Base-by-base conservation (phyloP, 306 rosid genomes). In the Rosa persica region DNA sequence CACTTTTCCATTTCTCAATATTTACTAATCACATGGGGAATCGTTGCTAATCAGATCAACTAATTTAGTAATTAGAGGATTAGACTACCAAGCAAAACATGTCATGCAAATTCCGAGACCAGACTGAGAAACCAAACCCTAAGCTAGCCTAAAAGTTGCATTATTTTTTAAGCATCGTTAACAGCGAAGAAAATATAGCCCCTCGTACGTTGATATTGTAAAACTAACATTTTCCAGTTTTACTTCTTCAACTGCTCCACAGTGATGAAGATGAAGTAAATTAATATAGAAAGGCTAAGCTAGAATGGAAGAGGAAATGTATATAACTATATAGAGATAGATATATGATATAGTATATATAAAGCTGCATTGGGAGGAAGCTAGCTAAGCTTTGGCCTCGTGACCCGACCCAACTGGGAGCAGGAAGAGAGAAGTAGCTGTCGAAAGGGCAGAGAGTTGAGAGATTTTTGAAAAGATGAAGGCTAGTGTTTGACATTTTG, bases 401-500 rank as follows among this genome's bases (percentile, higher is more conserved):
- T 58, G 81, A 83, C 83, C 89, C 70, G 47, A 66, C 47, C 47
- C 70, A 30, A 66, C 25, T 34, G 44, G 38, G 82, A 87, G 87
- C 22, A 36, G 30, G 57, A 65, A 27, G 39, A 69, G 89, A 76
- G 83, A 75, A 60, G 73, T 76, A 72, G 90, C 88, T 89, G 89
- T 84, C 96, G 81, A 87, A 30, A 27, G 65, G 61, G 61, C 23
- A 57, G 30, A 57, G 64, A 57, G 64, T n/a, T 55, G 55, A 49
- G 54, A 51, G 20, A 67, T 83, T 84, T 87, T 83, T 79, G 78
- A 76, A 84, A 87, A 87, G 78, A 67, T 78, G 84, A 86, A 81
- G 74, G 85, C 81, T 89, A 82, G 97, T 5, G 92, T 90, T 90
- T 93, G 98, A 91, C 98, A 90, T 93, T 89, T 93, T 93, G 96